Base-by-base conservation (phyloP, 495 filamentous ascomycete species). In the Xylaria sp. region DNA sequence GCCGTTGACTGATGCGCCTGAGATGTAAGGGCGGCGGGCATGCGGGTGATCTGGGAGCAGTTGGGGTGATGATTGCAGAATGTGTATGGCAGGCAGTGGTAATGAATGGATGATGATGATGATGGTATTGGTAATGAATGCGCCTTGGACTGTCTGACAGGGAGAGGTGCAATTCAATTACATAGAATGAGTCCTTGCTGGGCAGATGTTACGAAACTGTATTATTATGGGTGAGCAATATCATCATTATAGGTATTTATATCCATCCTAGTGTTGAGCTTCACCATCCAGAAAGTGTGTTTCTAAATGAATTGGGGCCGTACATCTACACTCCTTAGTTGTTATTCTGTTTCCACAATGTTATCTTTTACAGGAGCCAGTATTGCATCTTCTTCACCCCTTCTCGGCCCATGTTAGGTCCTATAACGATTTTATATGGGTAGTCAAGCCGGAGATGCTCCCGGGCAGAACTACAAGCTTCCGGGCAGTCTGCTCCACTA, bases 1-100 rank as follows among this genome's bases (percentile, higher is more conserved):
- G 69, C 96, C 97, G 33, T 81, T 99, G 82, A 97, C 95, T 41
- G 95, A 98, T 84, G 88, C 93, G 61, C 61, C 61, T 8, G 17
- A 5, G 19, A 44, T 12, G 31, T 61, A 24, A 57, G 15, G 57
- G 9, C 31, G 37, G 17, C 9, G 59, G 35, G 21, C n/a, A 21
- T 41, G 7, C 29, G 19, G 26, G 33, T 26, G 64, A 21, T 29
- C 12, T 40, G 21, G 14, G 46, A 5, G 5, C 35, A 26, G 52
- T 55, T 29, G 5, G 24, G 9, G 11, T 12, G 21, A 29, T 26
- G 50, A 26, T 29, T 53, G 24, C 24, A 7, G 50, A 5, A 35
- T 66, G 15, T 31, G 31, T 8, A 46, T 52, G 48, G n/a, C 14
- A 9, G 48, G n/a, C 14, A 9, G 26, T 62, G 59, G 40, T 1